Conservation (phyloP, 2,329 filamentous ascomycete species). For the Microdochium nivale region DNA sequence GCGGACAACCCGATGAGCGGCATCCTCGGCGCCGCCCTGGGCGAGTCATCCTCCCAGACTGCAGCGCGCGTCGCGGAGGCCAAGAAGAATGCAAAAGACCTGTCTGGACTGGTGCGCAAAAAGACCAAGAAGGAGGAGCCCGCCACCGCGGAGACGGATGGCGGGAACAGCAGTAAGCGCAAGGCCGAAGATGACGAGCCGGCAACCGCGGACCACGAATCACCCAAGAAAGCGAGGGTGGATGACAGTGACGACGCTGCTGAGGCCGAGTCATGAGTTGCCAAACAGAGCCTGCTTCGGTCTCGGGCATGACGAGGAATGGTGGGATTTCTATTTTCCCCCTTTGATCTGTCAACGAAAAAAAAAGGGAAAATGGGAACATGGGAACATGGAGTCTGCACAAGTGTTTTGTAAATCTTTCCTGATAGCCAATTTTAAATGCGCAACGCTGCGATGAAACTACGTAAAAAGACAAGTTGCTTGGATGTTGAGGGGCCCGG, state of each 20-base stretch:
- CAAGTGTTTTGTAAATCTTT: background rate
- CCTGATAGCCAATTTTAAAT: background rate
- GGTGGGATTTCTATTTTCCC: no score
- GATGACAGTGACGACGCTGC: constrained; percentile 11
- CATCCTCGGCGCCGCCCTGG: constrained; percentile 54
- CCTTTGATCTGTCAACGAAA: no score
- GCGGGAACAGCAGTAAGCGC: constrained; percentile 29
- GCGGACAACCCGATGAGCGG: constrained; percentile 43
- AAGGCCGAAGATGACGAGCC: constrained; percentile 25
- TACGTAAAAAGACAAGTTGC: no score
- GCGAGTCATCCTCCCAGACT: constrained; percentile 51
- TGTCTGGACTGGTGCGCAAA: constrained; percentile 67
- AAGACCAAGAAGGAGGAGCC: constrained; percentile 28
- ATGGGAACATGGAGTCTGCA: background rate
- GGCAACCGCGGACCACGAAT: constrained; percentile 17
- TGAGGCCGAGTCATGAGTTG: constrained; percentile 1
- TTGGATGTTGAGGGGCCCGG: no score
- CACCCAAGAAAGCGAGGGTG: constrained; percentile 28
- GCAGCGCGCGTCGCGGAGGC: constrained; percentile 62
- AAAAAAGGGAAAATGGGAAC: no score
- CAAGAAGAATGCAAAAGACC: constrained; percentile 64
- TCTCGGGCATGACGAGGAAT: no score
- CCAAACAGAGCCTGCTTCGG: no score
- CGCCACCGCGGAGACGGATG: constrained; percentile 14
- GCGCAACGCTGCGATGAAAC: no score